A percentile compares a stretch with the other conserved stretches of the same genome.
phyloP scores from a whole-genome alignment of 192 early-diverging fungal genomes.

The Oehlia diaphana region DNA sequence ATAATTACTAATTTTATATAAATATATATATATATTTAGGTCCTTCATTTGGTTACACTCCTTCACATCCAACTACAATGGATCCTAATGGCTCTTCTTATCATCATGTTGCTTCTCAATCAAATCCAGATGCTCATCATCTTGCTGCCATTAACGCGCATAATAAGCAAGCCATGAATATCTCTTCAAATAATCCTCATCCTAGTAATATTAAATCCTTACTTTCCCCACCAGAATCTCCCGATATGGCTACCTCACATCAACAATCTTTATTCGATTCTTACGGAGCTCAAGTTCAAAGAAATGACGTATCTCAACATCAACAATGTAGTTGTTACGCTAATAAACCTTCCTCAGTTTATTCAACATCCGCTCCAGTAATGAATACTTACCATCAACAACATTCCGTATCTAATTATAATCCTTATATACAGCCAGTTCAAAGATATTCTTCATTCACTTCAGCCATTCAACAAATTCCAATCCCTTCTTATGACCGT shows the following conservation, averaged over 20 bases:
- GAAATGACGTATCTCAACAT: not conserved
- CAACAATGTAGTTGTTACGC: slow-evolving; percentile 5
- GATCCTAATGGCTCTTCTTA: not conserved
- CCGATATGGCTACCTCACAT: not conserved
- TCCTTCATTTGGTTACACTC: not conserved
- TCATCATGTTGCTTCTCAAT: not conserved
- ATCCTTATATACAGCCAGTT: not conserved
- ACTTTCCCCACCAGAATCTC: slow-evolving; percentile 15
- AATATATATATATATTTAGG: not conserved
- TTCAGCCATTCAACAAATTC: not conserved
- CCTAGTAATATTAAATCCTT: slow-evolving; percentile 13
- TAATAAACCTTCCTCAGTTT: not conserved
- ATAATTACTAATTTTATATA: not conserved
- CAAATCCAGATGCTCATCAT: slow-evolving; percentile 1
- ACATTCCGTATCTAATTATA: not conserved
- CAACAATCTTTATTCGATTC: not conserved
- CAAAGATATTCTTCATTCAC: not conserved
- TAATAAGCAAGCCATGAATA: slow-evolving; percentile 4
- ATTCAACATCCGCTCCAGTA: not conserved
- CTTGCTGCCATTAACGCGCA: slow-evolving; percentile 11
- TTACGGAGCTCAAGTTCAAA: not conserved
- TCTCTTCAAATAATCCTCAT: not conserved
- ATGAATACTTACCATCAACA: not conserved
- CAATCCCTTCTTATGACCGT: slow-evolving; percentile 3
- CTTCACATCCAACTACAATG: not conserved